Evolutionary conservation across 1,139 yeast genomes (phyloP).

Genomic region (Wickerhamomyces sp.): DNA sequence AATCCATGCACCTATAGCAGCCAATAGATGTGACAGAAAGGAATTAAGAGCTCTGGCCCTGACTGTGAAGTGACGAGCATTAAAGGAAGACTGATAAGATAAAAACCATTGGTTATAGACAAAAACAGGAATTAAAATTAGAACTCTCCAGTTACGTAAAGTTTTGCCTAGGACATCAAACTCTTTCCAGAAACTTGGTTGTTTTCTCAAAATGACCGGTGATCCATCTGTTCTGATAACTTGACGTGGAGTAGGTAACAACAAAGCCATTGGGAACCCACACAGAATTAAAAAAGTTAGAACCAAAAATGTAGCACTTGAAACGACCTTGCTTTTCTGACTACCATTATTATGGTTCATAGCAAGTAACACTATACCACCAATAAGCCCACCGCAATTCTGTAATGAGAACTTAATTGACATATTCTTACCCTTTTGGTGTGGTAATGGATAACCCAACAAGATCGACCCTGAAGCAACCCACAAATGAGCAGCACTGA

Average conservation of each 20-base stretch:
- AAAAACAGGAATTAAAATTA: not conserved
- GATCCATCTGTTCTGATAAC: not conserved
- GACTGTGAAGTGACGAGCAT: not conserved
- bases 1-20: not conserved
- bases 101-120: not conserved
- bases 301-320: not conserved
- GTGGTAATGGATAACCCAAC: not conserved
- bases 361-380: not conserved
- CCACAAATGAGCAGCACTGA: not conserved
- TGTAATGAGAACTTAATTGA: not conserved
- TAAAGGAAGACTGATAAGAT: not conserved
- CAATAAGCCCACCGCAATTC: not conserved
- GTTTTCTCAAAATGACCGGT: not conserved
- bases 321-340: not conserved
- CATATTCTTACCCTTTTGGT: not conserved
- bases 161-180: not conserved
- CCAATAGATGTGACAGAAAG: not conserved
- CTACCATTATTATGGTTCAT: not conserved
- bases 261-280: not conserved
- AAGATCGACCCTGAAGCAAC: not conserved
- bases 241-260: not conserved
- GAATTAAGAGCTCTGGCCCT: conserved; percentile 1
- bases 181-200: not conserved
- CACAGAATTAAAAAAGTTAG: not conserved
- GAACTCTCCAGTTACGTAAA: not conserved